These are phyloP conservation scores for Euphorbia corollata DNA, from an alignment of 441 rosid genomes.

Conservation along the genomic window DNA sequence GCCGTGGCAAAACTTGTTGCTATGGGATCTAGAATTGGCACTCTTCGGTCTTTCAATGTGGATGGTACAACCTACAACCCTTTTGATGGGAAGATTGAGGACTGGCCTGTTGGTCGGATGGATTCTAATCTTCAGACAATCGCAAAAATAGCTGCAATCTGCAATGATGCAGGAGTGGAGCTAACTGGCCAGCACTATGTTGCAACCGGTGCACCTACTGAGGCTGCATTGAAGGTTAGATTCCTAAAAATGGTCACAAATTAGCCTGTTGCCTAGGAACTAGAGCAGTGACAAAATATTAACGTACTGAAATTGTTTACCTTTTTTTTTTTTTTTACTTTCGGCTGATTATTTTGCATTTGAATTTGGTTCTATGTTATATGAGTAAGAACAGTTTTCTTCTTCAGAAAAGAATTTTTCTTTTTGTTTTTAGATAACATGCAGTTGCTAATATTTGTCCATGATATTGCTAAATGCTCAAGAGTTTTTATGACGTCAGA, in stretches of 20 bases:
- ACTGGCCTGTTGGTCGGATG: conserved; percentile 63
- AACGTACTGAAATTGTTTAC: background rate
- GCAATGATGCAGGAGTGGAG: conserved; percentile 73
- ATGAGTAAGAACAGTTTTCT: background rate
- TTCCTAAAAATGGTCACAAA: background rate
- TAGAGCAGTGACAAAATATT: background rate
- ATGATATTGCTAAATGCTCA: background rate
- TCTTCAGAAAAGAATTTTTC: background rate
- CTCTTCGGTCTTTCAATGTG: conserved; percentile 63
- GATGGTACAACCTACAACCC: conserved; percentile 76
- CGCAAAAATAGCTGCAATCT: conserved; percentile 76
- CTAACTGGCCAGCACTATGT: conserved; percentile 55
- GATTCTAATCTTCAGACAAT: conserved; percentile 83
- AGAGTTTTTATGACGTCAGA: conserved; percentile 7
- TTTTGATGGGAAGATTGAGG: conserved; percentile 64
- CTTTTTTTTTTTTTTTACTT: background rate
- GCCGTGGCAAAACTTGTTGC: conserved; percentile 77
- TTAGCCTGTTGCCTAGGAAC: conserved; percentile 1
- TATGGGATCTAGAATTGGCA: conserved; percentile 60
- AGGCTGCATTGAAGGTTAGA: conserved; percentile 84
- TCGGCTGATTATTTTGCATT: background rate
- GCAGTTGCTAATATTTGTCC: conserved; percentile 13
- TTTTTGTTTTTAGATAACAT: background rate
- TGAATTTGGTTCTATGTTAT: background rate
- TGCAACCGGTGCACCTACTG: conserved; percentile 75